Base-by-base conservation (phyloP, 148 eudicot species). In the Fallopia convolvulus region DNA sequence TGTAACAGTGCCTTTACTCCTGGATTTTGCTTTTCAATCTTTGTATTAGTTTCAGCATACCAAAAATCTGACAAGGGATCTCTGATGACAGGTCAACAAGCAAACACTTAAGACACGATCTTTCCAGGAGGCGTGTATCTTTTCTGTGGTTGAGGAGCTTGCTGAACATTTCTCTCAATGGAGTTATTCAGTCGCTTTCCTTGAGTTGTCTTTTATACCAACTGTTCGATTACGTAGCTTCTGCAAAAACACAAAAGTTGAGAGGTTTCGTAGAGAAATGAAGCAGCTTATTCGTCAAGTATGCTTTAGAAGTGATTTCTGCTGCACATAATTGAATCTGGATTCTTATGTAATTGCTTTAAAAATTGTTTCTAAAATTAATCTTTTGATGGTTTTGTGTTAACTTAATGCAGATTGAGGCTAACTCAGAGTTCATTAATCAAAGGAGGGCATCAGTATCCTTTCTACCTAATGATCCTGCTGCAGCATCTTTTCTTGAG, bases 101-200 rank as follows among this genome's bases (percentile, higher is more conserved):
- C 79, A 84, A 48, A 82, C 86, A 58, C 75, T 95, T 33, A 95
- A 91, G 85, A 92, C 99, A 12, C 82, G 91, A 33, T 80, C 93
- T 52, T 95, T 92, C 75, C 99, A 95, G 75, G 99, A 95, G 84
- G 92, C 97, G 63, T 95, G 94, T 79, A 92, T 93, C 58, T 80
- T 86, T 76, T 80, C 92, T 80, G 97, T 95, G 77, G 86, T 89
- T 75, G 97, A 95, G 77, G 97, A 92, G 82, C 88, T 95, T 50
- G 87, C 90, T 40, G 97, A 92, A 76, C 99, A 92, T 89, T 85
- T 95, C 76, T 88, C 97, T 78, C 94, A 92, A 46, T 95, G 97
- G 97, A 93, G 99, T 86, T 91, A 88, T 76, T 95, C 97, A 77
- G 86, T 89, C 82, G 92, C 97, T 77, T 92, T 92, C 89, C 86